Percentiles rank a stretch among this genome's conserved stretches.
phyloP scores from a whole-genome alignment of 1,284 basidiomycete species.

The Fistulina hepatica region DNA sequence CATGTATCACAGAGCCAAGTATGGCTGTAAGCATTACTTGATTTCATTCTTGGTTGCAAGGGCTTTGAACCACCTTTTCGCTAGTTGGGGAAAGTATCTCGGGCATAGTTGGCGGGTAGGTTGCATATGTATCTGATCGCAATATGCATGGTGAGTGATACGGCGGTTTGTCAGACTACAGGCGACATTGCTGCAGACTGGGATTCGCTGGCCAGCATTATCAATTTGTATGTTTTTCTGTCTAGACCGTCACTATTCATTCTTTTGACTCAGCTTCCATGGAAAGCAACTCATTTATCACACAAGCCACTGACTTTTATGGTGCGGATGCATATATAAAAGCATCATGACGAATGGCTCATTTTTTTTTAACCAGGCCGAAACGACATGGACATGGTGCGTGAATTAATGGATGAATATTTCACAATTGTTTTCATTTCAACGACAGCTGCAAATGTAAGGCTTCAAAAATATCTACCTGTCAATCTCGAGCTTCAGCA shows the following conservation, averaged over 20 bases:
- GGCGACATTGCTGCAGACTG: constrained; percentile 35
- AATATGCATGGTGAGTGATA: too few relatives aligned
- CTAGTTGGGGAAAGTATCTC: too few relatives aligned
- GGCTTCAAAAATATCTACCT: too few relatives aligned
- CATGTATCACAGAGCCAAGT: background rate
- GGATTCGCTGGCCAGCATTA: constrained; percentile 20
- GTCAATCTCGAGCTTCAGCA: too few relatives aligned
- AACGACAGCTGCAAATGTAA: background rate
- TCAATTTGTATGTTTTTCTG: constrained; percentile 33
- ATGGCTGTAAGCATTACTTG: constrained; percentile 4
- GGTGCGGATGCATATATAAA: constrained; percentile 53
- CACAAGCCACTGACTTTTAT: constrained; percentile 48
- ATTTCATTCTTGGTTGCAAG: constrained; percentile 33
- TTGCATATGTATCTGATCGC: too few relatives aligned
- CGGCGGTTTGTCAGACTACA: too few relatives aligned
- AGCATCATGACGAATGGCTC: constrained; percentile 29
- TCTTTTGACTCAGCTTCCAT: constrained; percentile 30
- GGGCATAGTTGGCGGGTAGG: constrained; percentile 56
- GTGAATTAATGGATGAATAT: background rate
- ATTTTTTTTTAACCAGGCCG: too few relatives aligned
- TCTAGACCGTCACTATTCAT: constrained; percentile 24
- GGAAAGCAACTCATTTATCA: constrained; percentile 38
- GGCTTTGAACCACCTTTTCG: constrained; percentile 53
- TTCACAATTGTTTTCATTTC: constrained; percentile 14
- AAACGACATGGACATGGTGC: too few relatives aligned